A percentile compares a stretch with the other conserved stretches of the same genome.
These are phyloP conservation scores for Fonsecaea nubica DNA, from an alignment of 2,329 filamentous ascomycete genomes.

Conservation along the genomic window DNA sequence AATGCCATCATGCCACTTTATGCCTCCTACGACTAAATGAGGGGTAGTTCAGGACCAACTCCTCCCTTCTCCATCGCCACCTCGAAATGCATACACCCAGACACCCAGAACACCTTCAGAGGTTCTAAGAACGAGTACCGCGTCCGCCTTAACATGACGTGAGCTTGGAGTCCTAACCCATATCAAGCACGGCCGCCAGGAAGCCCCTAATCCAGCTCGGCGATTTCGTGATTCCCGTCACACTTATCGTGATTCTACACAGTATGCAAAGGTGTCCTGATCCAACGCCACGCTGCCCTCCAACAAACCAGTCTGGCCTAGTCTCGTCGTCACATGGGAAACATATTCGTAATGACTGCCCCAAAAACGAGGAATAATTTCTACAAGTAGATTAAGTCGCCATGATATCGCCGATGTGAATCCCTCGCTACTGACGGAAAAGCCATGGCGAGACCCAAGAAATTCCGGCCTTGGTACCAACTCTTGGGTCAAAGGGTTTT, in stretches of 20 bases:
- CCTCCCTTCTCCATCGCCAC: background rate
- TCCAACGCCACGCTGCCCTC: background rate
- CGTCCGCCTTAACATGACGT: background rate
- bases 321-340: background rate
- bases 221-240: background rate
- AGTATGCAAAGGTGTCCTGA: background rate
- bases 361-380: slow-evolving; percentile 10
- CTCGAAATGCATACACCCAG: background rate
- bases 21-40: background rate
- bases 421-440: background rate
- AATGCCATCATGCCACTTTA: background rate
- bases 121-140: too few relatives aligned
- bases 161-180: background rate
- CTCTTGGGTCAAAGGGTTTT: background rate
- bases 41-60: background rate
- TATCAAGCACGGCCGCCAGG: background rate
- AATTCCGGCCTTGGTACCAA: slow-evolving; percentile 21
- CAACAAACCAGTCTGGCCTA: background rate
- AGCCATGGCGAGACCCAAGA: slow-evolving; percentile 20
- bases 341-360: background rate
- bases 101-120: too few relatives aligned
- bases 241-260: background rate
- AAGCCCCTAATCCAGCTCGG: background rate
- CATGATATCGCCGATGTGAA: slow-evolving; percentile 11
- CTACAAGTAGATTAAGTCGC: background rate